A percentile compares a stretch with the other conserved stretches of the same genome.
phyloP scores from a whole-genome alignment of 371 early-diverging fungal species.

The Apophysomyces variabilis region DNA sequence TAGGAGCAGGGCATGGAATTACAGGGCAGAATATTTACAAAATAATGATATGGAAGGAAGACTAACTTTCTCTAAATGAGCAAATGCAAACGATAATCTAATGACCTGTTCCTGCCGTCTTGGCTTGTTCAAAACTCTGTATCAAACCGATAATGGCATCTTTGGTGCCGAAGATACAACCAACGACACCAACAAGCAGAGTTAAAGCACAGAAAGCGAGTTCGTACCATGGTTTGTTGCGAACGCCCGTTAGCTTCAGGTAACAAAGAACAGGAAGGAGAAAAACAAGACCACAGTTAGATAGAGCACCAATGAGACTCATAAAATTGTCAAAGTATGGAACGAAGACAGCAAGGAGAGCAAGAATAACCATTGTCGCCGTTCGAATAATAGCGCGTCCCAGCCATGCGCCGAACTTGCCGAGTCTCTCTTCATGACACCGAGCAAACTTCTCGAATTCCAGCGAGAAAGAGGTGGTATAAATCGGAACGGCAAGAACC shows the following conservation, averaged over 20 bases:
- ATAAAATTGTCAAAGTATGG: conserved; percentile 72
- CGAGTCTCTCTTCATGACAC: conserved; percentile 28
- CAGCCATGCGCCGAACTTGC: conserved; percentile 38
- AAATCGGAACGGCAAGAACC: conserved; percentile 78
- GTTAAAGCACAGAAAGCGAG: conserved; percentile 53
- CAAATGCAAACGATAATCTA: no score
- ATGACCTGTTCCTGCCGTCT: neutral
- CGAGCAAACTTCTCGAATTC: conserved; percentile 62
- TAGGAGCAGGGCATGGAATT: no score
- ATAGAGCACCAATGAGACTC: conserved; percentile 67
- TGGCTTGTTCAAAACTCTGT: neutral
- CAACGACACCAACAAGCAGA: conserved; percentile 58
- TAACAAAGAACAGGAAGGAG: conserved; percentile 63
- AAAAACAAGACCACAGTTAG: conserved; percentile 59
- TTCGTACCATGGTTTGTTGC: conserved; percentile 37
- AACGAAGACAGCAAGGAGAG: conserved; percentile 51
- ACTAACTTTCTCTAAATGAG: no score
- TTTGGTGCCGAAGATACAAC: conserved; percentile 61
- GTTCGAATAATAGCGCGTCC: conserved; percentile 53
- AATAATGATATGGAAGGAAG: no score
- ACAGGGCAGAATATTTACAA: no score
- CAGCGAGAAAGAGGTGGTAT: conserved; percentile 76
- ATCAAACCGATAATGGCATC: conserved; percentile 39
- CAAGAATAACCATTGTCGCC: conserved; percentile 40
- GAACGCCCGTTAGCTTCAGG: conserved; percentile 57